Base-by-base conservation (phyloP, 2,329 filamentous ascomycete species). In the Xylaria sp. region DNA sequence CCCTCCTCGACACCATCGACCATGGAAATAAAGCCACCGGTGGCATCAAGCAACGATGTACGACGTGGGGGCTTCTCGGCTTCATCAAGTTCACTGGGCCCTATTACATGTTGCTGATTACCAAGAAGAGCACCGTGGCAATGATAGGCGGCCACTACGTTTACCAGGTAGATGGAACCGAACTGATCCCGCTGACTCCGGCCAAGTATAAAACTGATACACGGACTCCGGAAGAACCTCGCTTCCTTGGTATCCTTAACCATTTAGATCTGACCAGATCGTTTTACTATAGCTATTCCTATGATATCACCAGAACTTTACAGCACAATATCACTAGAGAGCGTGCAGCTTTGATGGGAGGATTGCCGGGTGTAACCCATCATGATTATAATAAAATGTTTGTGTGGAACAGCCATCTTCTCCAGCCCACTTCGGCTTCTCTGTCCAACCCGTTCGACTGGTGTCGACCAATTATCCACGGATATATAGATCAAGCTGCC, bases 281-380 rank as follows among this genome's bases (percentile, higher is more conserved):
- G 0, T 99, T 99, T 80, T 99, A 99, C 81, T 99, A 98, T 83
- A 98, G 95, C 82, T 98, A 98, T 79, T 97, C 95, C 0, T 99
- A 99, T 82, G 94, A 99, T 78, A 92, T 98, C 73, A 99, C 96
- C 0, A 89, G 91, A 63, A 97, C 94, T 0, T 83, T 99, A 56
- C 96, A 99, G 79, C 90, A 95, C 77, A 99, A 99, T 76, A 94
- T 99, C 69, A 91, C 90, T 23, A 87, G 90, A 39, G 94, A 98
- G 80, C 88, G 96, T 48, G 85, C 88, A 58, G 89, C 91, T 2
- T 81, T 97, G 59, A 86, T 89, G 36, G 85, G 90, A 69, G 93
- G 92, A 0, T 81, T 86, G 13, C 83, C 88, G 1, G 86, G 88
- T 33, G 85, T 87, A 7, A 84, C 85, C 49, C 84, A 87, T 33